phyloP scores from a whole-genome alignment of 768 basidiomycete genomes.

The Melanogaster broomeanus region DNA sequence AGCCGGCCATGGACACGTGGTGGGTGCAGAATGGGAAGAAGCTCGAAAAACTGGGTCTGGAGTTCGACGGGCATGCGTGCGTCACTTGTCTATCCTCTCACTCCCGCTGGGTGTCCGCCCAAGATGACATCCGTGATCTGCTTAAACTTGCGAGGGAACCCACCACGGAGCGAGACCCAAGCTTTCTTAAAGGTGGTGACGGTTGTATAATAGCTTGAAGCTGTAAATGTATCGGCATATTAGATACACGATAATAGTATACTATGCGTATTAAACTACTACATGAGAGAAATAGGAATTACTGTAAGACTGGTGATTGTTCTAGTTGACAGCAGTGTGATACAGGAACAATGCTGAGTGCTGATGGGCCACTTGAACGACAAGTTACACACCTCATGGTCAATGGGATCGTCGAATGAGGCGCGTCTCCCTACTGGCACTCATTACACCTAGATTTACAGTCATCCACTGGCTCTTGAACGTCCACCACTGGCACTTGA shows the following conservation, averaged over 20 bases:
- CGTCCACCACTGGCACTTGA: too few relatives aligned
- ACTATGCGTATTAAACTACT: too few relatives aligned
- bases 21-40: conserved; percentile 27
- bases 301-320: too few relatives aligned
- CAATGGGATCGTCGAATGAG: too few relatives aligned
- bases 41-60: conserved; percentile 18
- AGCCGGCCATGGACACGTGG: conserved; percentile 34
- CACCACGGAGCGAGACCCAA: background rate
- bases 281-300: too few relatives aligned
- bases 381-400: too few relatives aligned
- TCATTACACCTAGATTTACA: background rate
- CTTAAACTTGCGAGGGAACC: conserved; percentile 6
- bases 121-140: conserved; percentile 12
- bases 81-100: conserved; percentile 19
- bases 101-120: conserved; percentile 19
- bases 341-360: too few relatives aligned
- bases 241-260: background rate
- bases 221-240: background rate
- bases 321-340: too few relatives aligned
- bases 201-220: conserved; percentile 26
- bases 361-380: too few relatives aligned
- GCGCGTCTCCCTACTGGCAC: too few relatives aligned
- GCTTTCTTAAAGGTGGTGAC: conserved; percentile 2
- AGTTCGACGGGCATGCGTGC: conserved; percentile 32
- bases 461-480: too few relatives aligned